Conservation (phyloP, 2,329 filamentous ascomycete species). For the Lachnellula suecica region DNA sequence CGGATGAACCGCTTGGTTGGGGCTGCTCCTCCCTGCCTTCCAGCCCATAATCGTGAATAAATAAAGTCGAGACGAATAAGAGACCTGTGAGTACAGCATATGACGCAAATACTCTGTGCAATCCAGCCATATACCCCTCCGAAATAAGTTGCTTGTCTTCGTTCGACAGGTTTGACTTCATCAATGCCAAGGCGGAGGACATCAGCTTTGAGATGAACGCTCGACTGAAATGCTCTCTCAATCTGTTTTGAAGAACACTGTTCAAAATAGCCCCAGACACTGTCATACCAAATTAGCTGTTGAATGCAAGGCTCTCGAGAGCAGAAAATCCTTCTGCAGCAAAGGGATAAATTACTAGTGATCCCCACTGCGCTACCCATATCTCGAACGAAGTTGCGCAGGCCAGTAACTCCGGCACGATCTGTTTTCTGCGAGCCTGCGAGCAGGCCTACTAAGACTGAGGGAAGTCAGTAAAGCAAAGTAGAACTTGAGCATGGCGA, state of each 20-base stretch:
- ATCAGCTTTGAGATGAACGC: neutral
- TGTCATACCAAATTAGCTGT: neutral
- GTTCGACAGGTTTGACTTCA: neutral
- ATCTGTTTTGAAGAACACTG: conserved; percentile 1
- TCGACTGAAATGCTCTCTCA: neutral
- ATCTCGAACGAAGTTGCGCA: conserved; percentile 30
- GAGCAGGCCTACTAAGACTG: conserved; percentile 31
- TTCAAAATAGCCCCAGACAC: conserved; percentile 8
- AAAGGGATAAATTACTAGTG: neutral
- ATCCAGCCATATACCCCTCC: conserved; percentile 26
- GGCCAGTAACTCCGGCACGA: conserved; percentile 31
- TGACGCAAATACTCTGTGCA: conserved; percentile 25
- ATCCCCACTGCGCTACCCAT: conserved; percentile 27
- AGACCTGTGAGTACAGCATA: neutral
- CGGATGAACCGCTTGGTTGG: too few relatives aligned
- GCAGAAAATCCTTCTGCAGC: neutral
- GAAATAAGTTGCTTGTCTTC: conserved; percentile 9
- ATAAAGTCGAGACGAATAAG: neutral
- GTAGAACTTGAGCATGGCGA: neutral
- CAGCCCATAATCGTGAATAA: neutral
- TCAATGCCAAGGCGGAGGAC: conserved; percentile 1
- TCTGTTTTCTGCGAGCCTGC: conserved; percentile 23
- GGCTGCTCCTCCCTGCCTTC: too few relatives aligned
- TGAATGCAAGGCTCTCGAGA: neutral
- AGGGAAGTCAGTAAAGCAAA: neutral